Base-by-base conservation (phyloP, 148 eudicot species). In the Bassia scoparia region DNA sequence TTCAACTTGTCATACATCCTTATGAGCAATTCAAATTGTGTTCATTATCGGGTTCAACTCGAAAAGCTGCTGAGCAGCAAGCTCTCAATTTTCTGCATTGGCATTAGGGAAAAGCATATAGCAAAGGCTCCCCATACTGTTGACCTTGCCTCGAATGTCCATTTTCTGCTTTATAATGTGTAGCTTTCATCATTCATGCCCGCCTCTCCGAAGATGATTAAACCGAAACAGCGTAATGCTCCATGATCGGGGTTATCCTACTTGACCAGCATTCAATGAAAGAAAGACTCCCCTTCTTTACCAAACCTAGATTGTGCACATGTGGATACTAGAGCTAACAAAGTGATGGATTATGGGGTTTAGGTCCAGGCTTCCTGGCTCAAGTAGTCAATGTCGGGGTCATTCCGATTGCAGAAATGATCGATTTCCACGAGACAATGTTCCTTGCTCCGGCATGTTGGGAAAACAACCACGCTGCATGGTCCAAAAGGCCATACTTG, bases 71-170 rank as follows among this genome's bases (percentile, higher is more conserved):
- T 74, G 66, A 14, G 90, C 96, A 64, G 94, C 92, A 50, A 83
- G 60, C 85, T 89, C 97, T 14, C 90, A 95, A 18, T 83, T 76
- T 5, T 84, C 90, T 23, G 80, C 88, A 78, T 87, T 82, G 17
- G 78, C 83, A 76, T 85, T 71, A 84, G 72, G 48, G 65, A 93
- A 82, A 93, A 61, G 88, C 90, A 56, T 93, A 89, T 21, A 93
- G 74, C 84, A 90, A 78, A n/a, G 5, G 98, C 94, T 68, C 98
- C 97, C 98, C 98, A 93, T 23, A 86, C 88, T 20, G 88, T 89
- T 38, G 97, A 87, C 54, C 97, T 92, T 61, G 90, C 92, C 72
- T 89, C 97, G 58, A 77, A 73, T 71, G n/a, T 89, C 86, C 92
- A 86, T 87, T 66, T 56, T 71, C 12, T 79, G 70, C 35, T 60